Percentiles rank a stretch among this genome's conserved stretches.
These are phyloP conservation scores for Podospora comata DNA, from an alignment of 495 filamentous ascomycete genomes.

Conservation along the genomic window DNA sequence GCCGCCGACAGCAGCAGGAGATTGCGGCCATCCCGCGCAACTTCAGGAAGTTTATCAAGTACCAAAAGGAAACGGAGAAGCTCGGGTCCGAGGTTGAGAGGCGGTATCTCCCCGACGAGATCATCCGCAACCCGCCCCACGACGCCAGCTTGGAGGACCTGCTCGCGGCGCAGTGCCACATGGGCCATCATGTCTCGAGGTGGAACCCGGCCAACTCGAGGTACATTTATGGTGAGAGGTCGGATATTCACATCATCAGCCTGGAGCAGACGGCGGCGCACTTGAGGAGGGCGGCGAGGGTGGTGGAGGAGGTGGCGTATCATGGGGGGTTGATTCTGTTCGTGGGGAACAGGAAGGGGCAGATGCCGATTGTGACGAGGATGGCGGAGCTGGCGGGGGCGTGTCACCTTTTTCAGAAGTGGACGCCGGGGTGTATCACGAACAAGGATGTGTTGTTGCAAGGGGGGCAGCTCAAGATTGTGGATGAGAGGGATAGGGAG, in stretches of 20 bases:
- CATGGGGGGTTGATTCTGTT: constrained; percentile 85
- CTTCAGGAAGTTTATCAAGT: constrained; percentile 24
- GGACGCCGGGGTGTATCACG: constrained; percentile 89
- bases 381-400: constrained; percentile 74
- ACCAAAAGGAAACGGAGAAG: constrained; percentile 33
- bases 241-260: constrained; percentile 90
- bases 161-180: constrained; percentile 84
- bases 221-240: constrained; percentile 90
- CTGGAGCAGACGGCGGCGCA: constrained; percentile 83
- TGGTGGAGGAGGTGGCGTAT: constrained; percentile 82
- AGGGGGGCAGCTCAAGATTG: constrained; percentile 60
- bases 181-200: constrained; percentile 85
- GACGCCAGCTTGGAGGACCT: constrained; percentile 89
- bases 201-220: constrained; percentile 95
- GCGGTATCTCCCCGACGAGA: constrained; percentile 64
- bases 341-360: constrained; percentile 78
- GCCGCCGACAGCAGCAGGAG: constrained; percentile 16
- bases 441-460: constrained; percentile 86
- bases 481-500: constrained; percentile 66
- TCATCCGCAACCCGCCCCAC: constrained; percentile 67
- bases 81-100: constrained; percentile 54
- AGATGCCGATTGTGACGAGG: constrained; percentile 71
- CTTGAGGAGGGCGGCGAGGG: constrained; percentile 81
- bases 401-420: constrained; percentile 90
- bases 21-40: constrained; percentile 34